Percentiles rank a stretch among this genome's conserved stretches.
These are phyloP conservation scores for Phaeosphaeriaceae sp. DNA, from an alignment of 2,329 filamentous ascomycete species.

Conservation along the genomic window DNA sequence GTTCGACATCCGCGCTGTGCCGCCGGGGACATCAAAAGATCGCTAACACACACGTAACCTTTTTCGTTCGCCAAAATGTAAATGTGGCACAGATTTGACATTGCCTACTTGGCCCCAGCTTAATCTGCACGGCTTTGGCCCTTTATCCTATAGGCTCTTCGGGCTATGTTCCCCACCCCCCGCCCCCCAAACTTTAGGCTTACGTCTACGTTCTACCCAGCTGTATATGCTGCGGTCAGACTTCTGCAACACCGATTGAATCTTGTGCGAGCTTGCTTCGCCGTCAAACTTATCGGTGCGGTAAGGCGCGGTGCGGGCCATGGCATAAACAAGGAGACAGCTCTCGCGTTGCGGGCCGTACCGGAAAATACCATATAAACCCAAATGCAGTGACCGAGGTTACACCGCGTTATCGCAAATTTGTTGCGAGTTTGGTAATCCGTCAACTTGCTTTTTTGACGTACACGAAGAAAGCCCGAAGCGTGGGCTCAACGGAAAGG, in stretches of 20 bases:
- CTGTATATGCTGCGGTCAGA: neutral
- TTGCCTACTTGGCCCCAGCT: too few relatives aligned
- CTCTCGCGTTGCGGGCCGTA: slow-evolving; percentile 2
- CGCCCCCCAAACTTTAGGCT: too few relatives aligned
- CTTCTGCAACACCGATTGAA: neutral
- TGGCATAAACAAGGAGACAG: neutral
- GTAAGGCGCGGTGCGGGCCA: neutral
- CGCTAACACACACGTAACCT: neutral
- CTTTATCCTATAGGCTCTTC: neutral
- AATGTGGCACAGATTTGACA: neutral
- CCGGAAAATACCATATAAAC: neutral
- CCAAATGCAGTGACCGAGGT: too few relatives aligned
- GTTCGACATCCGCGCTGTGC: too few relatives aligned
- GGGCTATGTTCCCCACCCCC: neutral
- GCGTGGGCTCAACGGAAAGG: neutral
- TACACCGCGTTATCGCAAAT: too few relatives aligned
- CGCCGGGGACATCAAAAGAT: too few relatives aligned
- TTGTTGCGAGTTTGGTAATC: too few relatives aligned
- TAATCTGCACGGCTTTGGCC: too few relatives aligned
- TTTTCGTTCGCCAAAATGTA: too few relatives aligned
- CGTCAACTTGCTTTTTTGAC: too few relatives aligned
- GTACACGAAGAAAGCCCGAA: too few relatives aligned
- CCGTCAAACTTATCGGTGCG: neutral
- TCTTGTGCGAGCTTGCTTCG: too few relatives aligned
- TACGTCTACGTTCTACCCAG: neutral